These are phyloP conservation scores for Bipolaris cookei DNA, from an alignment of 2,329 filamentous ascomycete species.

Conservation along the genomic window DNA sequence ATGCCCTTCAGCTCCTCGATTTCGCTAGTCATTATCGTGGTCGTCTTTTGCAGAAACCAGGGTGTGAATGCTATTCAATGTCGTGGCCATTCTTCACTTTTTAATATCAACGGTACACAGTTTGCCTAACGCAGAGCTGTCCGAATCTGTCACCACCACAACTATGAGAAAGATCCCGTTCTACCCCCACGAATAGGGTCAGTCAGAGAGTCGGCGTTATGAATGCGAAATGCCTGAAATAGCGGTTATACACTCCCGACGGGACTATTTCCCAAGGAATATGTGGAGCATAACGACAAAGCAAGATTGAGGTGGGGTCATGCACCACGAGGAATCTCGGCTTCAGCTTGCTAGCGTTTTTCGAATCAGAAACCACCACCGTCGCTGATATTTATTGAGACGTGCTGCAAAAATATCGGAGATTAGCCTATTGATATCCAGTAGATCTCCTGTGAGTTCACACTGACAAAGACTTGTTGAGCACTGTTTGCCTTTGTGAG, in stretches of 20 bases:
- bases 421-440: neutral
- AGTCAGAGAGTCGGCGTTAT: constrained; percentile 25
- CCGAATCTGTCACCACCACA: constrained; percentile 15
- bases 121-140: constrained; percentile 10
- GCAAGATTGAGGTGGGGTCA: constrained; percentile 22
- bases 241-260: constrained; percentile 37
- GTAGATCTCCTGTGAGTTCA: too few species aligned
- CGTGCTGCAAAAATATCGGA: neutral
- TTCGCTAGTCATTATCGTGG: constrained; percentile 32
- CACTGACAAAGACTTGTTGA: neutral
- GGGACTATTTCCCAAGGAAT: constrained; percentile 4
- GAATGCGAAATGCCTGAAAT: constrained; percentile 10
- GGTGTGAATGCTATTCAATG: neutral
- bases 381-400: neutral
- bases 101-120: constrained; percentile 19
- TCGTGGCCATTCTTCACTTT: constrained; percentile 9
- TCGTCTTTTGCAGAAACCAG: neutral
- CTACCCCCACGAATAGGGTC: constrained; percentile 17
- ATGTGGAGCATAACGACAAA: constrained; percentile 10
- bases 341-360: constrained; percentile 5
- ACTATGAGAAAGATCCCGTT: constrained; percentile 15
- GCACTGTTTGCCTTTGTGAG: neutral
- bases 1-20: constrained; percentile 38
- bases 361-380: neutral
- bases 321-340: neutral